phyloP scores from a whole-genome alignment of 1,284 basidiomycete species.

The Heliocybe sulcata region DNA sequence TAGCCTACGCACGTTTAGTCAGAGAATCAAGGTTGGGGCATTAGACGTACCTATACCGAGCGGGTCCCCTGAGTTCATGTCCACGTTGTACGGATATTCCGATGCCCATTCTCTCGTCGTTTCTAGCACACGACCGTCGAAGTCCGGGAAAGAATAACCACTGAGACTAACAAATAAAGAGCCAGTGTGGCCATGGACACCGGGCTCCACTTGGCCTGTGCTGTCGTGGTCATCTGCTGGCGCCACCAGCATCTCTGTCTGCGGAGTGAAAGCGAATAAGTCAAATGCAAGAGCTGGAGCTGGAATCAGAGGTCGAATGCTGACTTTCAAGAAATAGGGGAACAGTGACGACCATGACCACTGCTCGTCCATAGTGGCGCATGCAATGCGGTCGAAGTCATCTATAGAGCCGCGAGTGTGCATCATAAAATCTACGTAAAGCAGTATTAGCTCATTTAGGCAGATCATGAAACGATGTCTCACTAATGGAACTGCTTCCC shows the following conservation, averaged over 20 bases:
- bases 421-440: slow-evolving; percentile 29
- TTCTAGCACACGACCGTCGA: slow-evolving; percentile 17
- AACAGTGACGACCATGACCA: slow-evolving; percentile 33
- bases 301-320: slow-evolving; percentile 8
- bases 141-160: slow-evolving; percentile 13
- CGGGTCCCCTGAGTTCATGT: slow-evolving; percentile 25
- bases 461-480: slow-evolving; percentile 7
- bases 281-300: slow-evolving; percentile 25
- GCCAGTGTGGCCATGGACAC: slow-evolving; percentile 22
- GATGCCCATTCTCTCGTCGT: slow-evolving; percentile 14
- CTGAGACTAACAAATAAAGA: slow-evolving; percentile 22
- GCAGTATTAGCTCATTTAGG: not conserved
- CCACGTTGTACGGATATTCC: slow-evolving; percentile 23
- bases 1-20: slow-evolving; percentile 7
- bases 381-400: slow-evolving; percentile 30
- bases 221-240: slow-evolving; percentile 23
- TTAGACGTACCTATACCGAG: slow-evolving; percentile 22
- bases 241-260: slow-evolving; percentile 22
- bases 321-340: slow-evolving; percentile 18
- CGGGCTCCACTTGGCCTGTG: slow-evolving; percentile 20
- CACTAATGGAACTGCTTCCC: slow-evolving; percentile 30
- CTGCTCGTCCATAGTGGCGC: slow-evolving; percentile 26
- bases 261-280: slow-evolving; percentile 29
- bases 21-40: not conserved
- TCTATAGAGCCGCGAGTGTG: slow-evolving; percentile 34